Conservation (phyloP, 2,329 filamentous ascomycete genomes). For the Pseudopithomyces chartarum region DNA sequence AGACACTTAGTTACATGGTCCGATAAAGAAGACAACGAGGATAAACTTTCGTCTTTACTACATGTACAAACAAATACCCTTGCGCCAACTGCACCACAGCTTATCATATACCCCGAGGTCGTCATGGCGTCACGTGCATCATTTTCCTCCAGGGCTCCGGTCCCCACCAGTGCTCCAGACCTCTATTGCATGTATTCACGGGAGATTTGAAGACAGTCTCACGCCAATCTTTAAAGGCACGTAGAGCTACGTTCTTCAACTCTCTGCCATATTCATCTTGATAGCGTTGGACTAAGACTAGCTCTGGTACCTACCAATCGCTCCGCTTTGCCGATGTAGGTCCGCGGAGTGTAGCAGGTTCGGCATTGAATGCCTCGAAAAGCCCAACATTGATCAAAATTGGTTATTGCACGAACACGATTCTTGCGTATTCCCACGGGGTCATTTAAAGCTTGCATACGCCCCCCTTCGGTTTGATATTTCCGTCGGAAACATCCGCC, state of each 20-base stretch:
- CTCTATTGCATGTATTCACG: not conserved
- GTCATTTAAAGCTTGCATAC: not conserved
- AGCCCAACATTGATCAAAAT: not conserved
- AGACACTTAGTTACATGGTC: not conserved
- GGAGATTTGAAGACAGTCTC: not conserved
- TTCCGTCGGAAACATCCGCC: not conserved
- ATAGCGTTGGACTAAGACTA: not conserved
- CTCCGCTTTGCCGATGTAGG: too few species aligned
- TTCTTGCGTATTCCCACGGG: not conserved
- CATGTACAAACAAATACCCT: not conserved
- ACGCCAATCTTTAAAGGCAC: not conserved
- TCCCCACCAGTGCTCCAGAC: not conserved
- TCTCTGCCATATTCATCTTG: not conserved
- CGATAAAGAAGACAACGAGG: not conserved
- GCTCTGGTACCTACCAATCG: not conserved
- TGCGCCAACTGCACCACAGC: not conserved
- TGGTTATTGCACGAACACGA: not conserved
- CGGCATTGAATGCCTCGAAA: not conserved
- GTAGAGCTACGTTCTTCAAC: not conserved
- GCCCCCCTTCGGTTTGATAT: not conserved
- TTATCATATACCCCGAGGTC: not conserved
- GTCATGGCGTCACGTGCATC: conserved; percentile 2
- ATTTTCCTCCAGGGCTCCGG: not conserved
- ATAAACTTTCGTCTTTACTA: not conserved
- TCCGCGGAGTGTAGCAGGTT: not conserved